These are phyloP conservation scores for Mortierella alpina DNA, from an alignment of 192 early-diverging fungal species.

Conservation along the genomic window DNA sequence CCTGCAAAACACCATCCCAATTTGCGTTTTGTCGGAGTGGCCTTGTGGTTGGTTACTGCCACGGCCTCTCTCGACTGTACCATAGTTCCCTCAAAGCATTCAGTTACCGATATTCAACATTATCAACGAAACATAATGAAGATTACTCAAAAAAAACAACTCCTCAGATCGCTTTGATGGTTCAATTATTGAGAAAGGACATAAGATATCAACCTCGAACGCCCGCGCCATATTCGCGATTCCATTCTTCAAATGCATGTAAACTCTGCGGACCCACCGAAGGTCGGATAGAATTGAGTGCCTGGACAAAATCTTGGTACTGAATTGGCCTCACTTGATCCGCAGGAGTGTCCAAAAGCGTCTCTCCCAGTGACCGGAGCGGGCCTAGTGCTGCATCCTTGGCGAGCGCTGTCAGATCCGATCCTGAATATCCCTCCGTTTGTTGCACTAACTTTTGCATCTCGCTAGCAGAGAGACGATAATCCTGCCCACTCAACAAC, in stretches of 20 bases:
- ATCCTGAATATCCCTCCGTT: conserved; percentile 85
- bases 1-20: conserved; percentile 1
- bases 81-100: conserved; percentile 36
- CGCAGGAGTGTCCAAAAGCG: conserved; percentile 56
- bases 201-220: conserved; percentile 17
- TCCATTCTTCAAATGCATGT: conserved; percentile 76
- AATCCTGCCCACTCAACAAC: conserved; percentile 64
- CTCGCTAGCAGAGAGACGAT: conserved; percentile 65
- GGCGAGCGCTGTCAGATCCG: conserved; percentile 84
- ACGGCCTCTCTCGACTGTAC: conserved; percentile 39
- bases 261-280: conserved; percentile 83
- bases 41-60: conserved; percentile 51
- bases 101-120: conserved; percentile 57
- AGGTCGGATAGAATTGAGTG: conserved; percentile 74
- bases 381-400: conserved; percentile 78
- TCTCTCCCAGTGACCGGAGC: conserved; percentile 74
- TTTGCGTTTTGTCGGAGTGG: conserved; percentile 21
- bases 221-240: conserved; percentile 72
- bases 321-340: conserved; percentile 75
- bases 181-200: not conserved
- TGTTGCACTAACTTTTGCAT: conserved; percentile 64
- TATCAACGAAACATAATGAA: conserved; percentile 53
- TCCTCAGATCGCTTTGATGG: not conserved
- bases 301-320: conserved; percentile 79
- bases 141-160: conserved; percentile 21